Base-by-base conservation (phyloP, 495 filamentous ascomycete genomes). In the Chaetomium tenue region DNA sequence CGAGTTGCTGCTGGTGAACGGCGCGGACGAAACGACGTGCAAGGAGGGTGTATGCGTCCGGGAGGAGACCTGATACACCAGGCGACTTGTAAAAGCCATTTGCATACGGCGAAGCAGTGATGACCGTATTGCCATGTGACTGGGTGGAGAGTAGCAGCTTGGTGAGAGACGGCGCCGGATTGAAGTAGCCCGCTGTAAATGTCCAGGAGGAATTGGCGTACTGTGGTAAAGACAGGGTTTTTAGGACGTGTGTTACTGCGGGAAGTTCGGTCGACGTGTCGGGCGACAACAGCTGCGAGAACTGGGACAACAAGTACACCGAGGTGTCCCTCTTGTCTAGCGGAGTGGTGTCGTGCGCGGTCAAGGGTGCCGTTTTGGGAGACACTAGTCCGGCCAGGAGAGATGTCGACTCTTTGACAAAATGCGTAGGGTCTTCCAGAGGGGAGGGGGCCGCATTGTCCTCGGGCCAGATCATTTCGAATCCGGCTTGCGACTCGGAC, bases 171-270 rank as follows among this genome's bases (percentile, higher is more conserved):
- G 93, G 87, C 46, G 91, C 90, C 56, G 94, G 95, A 76, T 99
- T 98, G 81, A 98, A 98, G 75, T 98, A 98, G 30, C 94, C 94
- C 2, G 94, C 93, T 23, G 94, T 98, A 76, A 98, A 98, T 16
- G 91, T 91, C 93, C 94, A 98, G 42, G 83, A 86, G 5, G 89
- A 89, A 40, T 84, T 81, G 42, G 79, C 75, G 70, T 89, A 89
- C 23, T 82, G 76, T 1, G 87, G 80, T 8, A 72, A 74, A 3
- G 84, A 81, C 23, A 97, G 79, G 8, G 82, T 79, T n/a, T 79
- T 81, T 7, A 99, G 81, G 59, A 98, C 81, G 44, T 84, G 83
- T 3, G 82, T 88, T 30, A 99, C 80, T 25, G 87, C 89, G 0
- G 90, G 91, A 26, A 92, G 87, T 71, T 99, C 94, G 30, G 94